Conservation (phyloP, 345 rosid species). For the Mercurialis annua region DNA sequence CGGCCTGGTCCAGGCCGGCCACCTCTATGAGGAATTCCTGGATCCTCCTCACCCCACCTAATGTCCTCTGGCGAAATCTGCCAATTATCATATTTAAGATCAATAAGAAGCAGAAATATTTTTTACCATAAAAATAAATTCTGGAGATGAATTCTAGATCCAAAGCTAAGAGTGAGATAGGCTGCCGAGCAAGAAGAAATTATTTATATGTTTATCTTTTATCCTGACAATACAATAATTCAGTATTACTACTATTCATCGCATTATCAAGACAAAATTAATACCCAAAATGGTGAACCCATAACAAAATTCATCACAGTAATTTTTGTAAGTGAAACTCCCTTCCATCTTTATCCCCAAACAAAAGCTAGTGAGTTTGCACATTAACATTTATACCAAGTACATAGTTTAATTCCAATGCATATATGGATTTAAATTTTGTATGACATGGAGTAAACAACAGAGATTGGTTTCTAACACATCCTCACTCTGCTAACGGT, state of each 20-base stretch:
- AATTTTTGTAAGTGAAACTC: not conserved
- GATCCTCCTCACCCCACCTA: conserved; percentile 83
- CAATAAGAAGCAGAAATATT: not conserved
- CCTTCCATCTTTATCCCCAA: too few species aligned
- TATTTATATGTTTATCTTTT: not conserved
- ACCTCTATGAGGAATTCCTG: conserved; percentile 63
- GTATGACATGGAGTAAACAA: not conserved
- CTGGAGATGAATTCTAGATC: not conserved
- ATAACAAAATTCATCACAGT: not conserved
- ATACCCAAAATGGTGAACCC: not conserved
- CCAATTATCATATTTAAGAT: not conserved
- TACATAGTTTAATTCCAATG: not conserved
- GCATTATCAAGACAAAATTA: not conserved
- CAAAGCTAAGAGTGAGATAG: not conserved
- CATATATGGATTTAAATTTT: not conserved
- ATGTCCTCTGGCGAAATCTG: conserved; percentile 92
- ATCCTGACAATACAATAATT: not conserved
- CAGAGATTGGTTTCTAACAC: not conserved
- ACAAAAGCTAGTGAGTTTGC: too few species aligned
- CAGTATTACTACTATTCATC: not conserved
- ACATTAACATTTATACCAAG: not conserved
- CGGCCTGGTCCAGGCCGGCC: conserved; percentile 78
- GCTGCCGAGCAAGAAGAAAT: not conserved
- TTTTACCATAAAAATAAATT: not conserved
- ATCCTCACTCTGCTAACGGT: not conserved